A percentile compares a stretch with the other conserved stretches of the same genome.
phyloP scores from a whole-genome alignment of 2,329 filamentous ascomycete genomes.

The Aureobasidium sp. region DNA sequence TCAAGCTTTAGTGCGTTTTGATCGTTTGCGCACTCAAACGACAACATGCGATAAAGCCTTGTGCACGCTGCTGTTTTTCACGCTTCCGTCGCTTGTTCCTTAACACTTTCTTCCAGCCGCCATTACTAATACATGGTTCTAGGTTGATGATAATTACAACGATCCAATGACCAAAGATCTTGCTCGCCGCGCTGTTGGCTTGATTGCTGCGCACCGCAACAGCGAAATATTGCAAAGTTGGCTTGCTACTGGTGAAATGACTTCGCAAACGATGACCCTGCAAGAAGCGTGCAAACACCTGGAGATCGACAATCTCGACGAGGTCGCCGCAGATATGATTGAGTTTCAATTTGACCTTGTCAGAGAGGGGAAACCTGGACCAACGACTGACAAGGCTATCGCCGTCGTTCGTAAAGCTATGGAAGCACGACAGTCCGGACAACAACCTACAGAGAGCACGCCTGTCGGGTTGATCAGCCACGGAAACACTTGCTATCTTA shows the following conservation, averaged over 20 bases:
- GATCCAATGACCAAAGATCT: conserved; percentile 43
- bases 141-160: conserved; percentile 49
- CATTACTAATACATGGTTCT: neutral
- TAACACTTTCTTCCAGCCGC: too few relatives aligned
- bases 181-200: conserved; percentile 48
- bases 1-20: neutral
- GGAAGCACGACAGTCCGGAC: neutral
- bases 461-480: conserved; percentile 89
- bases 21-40: neutral
- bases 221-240: conserved; percentile 49
- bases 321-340: conserved; percentile 19
- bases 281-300: conserved; percentile 47
- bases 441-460: conserved; percentile 37
- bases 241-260: conserved; percentile 45
- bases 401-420: conserved; percentile 25
- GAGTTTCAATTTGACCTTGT: conserved; percentile 20
- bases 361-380: conserved; percentile 21
- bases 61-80: neutral
- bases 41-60: neutral
- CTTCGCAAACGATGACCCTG: conserved; percentile 47
- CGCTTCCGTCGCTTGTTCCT: neutral
- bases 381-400: conserved; percentile 29
- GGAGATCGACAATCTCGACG: conserved; percentile 18
- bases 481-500: conserved; percentile 96
- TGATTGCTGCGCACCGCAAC: conserved; percentile 54